A percentile compares a stretch with the other conserved stretches of the same genome.
Evolutionary conservation across 495 filamentous ascomycete genomes (phyloP).

Genomic region (Aspergillus mulundensis): DNA sequence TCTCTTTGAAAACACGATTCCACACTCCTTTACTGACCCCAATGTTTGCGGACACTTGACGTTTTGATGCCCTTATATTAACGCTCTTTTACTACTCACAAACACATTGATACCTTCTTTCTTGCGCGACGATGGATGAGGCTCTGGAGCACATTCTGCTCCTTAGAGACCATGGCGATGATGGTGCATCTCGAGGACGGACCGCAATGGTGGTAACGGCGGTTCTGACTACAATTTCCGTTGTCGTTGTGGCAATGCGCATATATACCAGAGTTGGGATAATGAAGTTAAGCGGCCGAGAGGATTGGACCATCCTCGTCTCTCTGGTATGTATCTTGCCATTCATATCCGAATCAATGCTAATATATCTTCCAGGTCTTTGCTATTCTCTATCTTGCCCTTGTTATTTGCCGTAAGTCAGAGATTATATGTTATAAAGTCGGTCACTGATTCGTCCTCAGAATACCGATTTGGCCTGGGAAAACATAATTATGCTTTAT

Average conservation of each 20-base stretch:
- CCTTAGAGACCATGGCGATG: conserved; percentile 14
- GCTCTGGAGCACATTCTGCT: conserved; percentile 15
- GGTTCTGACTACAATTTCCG: conserved; percentile 27
- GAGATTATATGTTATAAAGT: background rate
- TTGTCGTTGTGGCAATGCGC: conserved; percentile 30
- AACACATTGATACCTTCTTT: conserved; percentile 14
- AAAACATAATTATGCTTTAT: conserved; percentile 19
- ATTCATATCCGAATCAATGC: background rate
- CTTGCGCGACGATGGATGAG: conserved; percentile 19
- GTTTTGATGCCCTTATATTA: background rate
- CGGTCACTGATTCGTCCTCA: conserved; percentile 10
- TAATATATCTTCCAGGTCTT: conserved; percentile 15
- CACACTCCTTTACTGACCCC: background rate
- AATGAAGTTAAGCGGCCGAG: conserved; percentile 35
- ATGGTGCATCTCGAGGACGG: conserved; percentile 24
- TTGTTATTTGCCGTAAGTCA: conserved; percentile 33
- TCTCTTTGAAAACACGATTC: background rate
- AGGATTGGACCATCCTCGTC: conserved; percentile 34
- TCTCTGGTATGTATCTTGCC: conserved; percentile 22
- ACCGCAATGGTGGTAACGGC: conserved; percentile 36
- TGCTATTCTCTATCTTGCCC: conserved; percentile 30
- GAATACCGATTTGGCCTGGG: conserved; percentile 34
- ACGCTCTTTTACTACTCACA: conserved; percentile 2
- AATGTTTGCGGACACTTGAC: background rate
- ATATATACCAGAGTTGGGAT: conserved; percentile 31